Evolutionary conservation across 192 early-diverging fungal genomes (phyloP).

Genomic region (Phlyctochytrium bullatum): DNA sequence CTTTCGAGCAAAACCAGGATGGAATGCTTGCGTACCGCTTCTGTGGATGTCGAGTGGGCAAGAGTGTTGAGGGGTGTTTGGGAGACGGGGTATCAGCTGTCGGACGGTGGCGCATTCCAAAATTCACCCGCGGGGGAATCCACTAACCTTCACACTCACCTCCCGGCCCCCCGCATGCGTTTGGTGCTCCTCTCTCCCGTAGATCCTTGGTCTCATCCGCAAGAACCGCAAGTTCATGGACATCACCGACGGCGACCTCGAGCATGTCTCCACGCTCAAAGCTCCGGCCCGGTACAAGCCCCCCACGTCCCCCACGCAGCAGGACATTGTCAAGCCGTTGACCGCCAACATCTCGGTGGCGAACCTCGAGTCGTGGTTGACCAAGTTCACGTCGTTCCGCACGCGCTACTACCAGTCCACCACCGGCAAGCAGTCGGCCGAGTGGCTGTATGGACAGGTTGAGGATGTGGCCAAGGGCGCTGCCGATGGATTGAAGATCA

Average conservation of each 20-base stretch:
- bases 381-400: conserved; percentile 75
- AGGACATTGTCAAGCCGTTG: conserved; percentile 59
- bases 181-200: background rate
- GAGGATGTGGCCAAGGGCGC: conserved; percentile 20
- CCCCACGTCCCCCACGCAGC: conserved; percentile 53
- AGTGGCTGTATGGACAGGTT: conserved; percentile 43
- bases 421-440: conserved; percentile 27
- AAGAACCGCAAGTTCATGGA: conserved; percentile 78
- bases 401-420: conserved; percentile 83
- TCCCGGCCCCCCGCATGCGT: background rate
- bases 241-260: conserved; percentile 71
- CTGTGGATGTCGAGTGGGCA: background rate
- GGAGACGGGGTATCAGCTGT: background rate
- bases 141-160: background rate
- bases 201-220: conserved; percentile 69
- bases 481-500: conserved; percentile 22
- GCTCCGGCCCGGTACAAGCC: conserved; percentile 26
- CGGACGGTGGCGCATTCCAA: background rate
- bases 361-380: conserved; percentile 68
- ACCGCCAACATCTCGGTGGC: conserved; percentile 61
- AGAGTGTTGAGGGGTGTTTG: background rate
- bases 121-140: background rate
- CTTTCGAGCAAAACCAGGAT: background rate
- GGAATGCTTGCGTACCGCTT: no score
- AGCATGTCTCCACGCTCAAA: conserved; percentile 9